Base-by-base conservation (phyloP, 352 stramenopile genomes). In the Globisporangium splendens region DNA sequence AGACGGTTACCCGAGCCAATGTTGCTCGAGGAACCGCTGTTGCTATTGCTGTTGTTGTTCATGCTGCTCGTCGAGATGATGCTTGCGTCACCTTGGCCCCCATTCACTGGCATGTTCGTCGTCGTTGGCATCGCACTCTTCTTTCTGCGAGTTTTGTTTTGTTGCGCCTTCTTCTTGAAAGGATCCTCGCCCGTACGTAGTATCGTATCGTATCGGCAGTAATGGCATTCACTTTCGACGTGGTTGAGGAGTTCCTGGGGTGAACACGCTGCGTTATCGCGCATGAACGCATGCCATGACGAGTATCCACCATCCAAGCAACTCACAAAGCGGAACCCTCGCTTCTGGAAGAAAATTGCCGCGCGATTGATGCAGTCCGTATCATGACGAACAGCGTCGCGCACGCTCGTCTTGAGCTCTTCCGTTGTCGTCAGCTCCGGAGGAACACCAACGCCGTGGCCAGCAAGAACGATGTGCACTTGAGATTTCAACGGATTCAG, bases 261-360 rank as follows among this genome's bases (percentile, higher is more conserved):
- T 7, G 83, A 90, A 1, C 61, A 83, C 17, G 61, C 61, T 1
- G 75, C 58, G 3, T 76, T 70, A 57, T 93, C 83, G 21, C 83
- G 76, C 77, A 93, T 88, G 57, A 85, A 91, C n/a, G 83, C 81
- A 54, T 93, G 83, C 83, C 83, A 93, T 7, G 81, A 87, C 12
- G 83, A 77, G 56, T 91, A 93, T 2, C 83, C 83, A 18, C 83
- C 83, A 53, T 93, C 83, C 14, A 93, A 54, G 8, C 65, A 77
- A 33, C 83, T 90, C 39, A 93, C 77, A 56, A 89, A 93, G n/a
- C 83, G 81, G 54, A 93, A 93, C 1, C 73, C 79, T 43, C 75
- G 75, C 62, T 93, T 93, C 64, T 93, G 83, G 63, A 93, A 93
- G 22, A 90, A 91, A 0, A 93, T 62, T 15, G 81, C 79, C 0